A percentile compares a stretch with the other conserved stretches of the same genome.
Evolutionary conservation across 73 alveolate species (phyloP).

Genomic region (Paramecium pentaurelia): DNA sequence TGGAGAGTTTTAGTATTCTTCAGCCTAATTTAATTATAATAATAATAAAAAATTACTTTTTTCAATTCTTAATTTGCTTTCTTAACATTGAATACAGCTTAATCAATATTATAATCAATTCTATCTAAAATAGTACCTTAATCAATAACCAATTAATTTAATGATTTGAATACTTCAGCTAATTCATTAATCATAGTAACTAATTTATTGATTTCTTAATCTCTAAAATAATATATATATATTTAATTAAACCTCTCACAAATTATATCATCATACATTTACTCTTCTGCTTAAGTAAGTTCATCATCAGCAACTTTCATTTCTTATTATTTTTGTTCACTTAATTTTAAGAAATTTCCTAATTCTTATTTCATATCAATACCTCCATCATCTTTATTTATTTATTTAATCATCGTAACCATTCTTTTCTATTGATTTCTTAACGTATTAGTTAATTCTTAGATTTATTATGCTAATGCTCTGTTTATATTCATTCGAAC

Average conservation of each 20-base stretch:
- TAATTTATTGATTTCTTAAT: constrained; percentile 2
- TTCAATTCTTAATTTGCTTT: constrained; percentile 5
- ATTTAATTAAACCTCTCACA: neutral
- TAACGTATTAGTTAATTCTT: constrained; percentile 17
- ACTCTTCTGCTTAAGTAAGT: constrained; percentile 26
- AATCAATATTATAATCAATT: constrained; percentile 43
- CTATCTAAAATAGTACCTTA: constrained; percentile 49
- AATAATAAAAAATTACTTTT: neutral
- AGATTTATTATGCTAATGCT: constrained; percentile 12
- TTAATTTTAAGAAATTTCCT: constrained; percentile 10
- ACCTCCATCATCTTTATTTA: constrained; percentile 34
- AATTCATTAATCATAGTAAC: constrained; percentile 40
- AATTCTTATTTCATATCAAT: neutral
- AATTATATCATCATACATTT: constrained; percentile 7
- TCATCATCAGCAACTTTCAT: constrained; percentile 40
- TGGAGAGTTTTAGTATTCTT: constrained; percentile 23
- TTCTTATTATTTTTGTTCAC: neutral
- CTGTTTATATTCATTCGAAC: constrained; percentile 23
- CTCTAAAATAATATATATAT: neutral
- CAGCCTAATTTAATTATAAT: neutral
- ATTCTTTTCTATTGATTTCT: constrained; percentile 45
- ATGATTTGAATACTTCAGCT: constrained; percentile 49
- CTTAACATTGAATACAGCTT: neutral
- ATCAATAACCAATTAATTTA: constrained; percentile 34
- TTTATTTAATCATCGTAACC: constrained; percentile 26